These are phyloP conservation scores for Colletotrichum abscissum DNA, from an alignment of 2,329 filamentous ascomycete genomes.

Conservation along the genomic window DNA sequence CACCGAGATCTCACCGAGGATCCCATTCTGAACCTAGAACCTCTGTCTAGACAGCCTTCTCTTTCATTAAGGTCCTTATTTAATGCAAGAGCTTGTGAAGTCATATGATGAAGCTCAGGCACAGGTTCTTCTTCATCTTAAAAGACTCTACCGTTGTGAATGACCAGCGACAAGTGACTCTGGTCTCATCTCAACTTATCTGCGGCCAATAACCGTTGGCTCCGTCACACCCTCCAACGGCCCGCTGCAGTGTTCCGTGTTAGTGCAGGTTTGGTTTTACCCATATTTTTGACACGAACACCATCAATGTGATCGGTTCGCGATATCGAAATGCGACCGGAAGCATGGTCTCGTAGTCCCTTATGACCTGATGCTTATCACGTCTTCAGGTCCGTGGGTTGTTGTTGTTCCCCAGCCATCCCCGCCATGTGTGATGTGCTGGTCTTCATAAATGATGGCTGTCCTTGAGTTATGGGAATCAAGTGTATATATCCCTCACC, in stretches of 20 bases:
- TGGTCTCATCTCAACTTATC: conserved; percentile 19
- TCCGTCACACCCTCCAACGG: conserved; percentile 24
- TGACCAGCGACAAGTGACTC: conserved; percentile 22
- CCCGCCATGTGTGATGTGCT: too few relatives aligned
- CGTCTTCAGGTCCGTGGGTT: background rate
- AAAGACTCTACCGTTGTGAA: background rate
- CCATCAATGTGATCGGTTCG: conserved; percentile 2
- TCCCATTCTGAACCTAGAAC: background rate
- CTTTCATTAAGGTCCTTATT: background rate
- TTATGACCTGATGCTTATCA: conserved; percentile 1
- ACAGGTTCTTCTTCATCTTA: background rate
- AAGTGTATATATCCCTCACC: background rate
- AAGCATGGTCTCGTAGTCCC: background rate
- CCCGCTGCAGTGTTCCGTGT: conserved; percentile 18
- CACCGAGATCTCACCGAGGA: background rate
- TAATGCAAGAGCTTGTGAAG: background rate
- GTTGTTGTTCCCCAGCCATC: too few relatives aligned
- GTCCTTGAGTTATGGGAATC: background rate
- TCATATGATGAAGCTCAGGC: background rate
- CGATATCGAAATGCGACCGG: background rate
- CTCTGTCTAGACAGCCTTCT: background rate
- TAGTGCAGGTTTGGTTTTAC: conserved; percentile 2
- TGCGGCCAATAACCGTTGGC: conserved; percentile 11
- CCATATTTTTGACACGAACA: background rate
- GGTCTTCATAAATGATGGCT: background rate